Evolutionary conservation across 2,329 filamentous ascomycete species (phyloP).

Genomic region (Chaetothyriales sp.): DNA sequence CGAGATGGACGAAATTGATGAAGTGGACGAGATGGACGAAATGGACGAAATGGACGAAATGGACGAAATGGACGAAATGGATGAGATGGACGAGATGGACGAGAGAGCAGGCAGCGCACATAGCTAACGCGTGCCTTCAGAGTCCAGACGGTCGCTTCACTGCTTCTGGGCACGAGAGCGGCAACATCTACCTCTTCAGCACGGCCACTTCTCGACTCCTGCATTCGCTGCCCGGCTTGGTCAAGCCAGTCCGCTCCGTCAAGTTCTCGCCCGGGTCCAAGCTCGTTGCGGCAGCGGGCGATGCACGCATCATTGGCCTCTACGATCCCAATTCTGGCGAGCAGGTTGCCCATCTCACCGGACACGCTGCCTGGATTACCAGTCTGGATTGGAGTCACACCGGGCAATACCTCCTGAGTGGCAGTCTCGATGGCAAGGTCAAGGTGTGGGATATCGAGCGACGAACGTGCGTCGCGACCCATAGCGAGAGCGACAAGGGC

Average conservation of each 20-base stretch:
- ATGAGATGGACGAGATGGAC: background rate
- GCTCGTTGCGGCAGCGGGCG: slow-evolving; percentile 77
- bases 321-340: slow-evolving; percentile 90
- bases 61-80: background rate
- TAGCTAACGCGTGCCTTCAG: slow-evolving; percentile 22
- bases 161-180: slow-evolving; percentile 85
- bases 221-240: slow-evolving; percentile 71
- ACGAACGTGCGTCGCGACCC: slow-evolving; percentile 75
- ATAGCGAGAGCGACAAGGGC: slow-evolving; percentile 75
- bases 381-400: slow-evolving; percentile 86
- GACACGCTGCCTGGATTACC: slow-evolving; percentile 76
- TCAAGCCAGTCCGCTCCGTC: slow-evolving; percentile 72
- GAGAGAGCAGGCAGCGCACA: background rate
- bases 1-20: background rate
- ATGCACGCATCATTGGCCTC: slow-evolving; percentile 74
- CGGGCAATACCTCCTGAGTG: slow-evolving; percentile 80
- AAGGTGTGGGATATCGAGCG: slow-evolving; percentile 92
- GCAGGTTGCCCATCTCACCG: slow-evolving; percentile 71
- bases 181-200: slow-evolving; percentile 86
- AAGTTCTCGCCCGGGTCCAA: slow-evolving; percentile 78
- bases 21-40: background rate
- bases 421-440: slow-evolving; percentile 81
- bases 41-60: background rate
- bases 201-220: slow-evolving; percentile 66
- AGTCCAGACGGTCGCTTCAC: slow-evolving; percentile 68